These are phyloP conservation scores for Furcasterigmium sp. DNA, from an alignment of 2,329 filamentous ascomycete genomes.

Conservation along the genomic window DNA sequence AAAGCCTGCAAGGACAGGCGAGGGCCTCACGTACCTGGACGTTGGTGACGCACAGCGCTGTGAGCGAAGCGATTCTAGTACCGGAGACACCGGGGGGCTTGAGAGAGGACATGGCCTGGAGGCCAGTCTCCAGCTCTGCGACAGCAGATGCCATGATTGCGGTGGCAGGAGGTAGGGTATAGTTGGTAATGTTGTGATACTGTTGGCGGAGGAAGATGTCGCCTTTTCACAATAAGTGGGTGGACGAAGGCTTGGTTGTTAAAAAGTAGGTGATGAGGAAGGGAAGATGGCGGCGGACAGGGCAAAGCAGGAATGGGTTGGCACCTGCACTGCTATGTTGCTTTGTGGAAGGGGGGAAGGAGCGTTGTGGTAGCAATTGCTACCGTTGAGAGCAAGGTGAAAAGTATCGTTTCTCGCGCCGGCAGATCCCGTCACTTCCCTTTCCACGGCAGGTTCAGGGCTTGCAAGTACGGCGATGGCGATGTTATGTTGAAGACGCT, in stretches of 20 bases:
- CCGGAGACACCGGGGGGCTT: slow-evolving; percentile 94
- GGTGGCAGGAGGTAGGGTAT: slow-evolving; percentile 10
- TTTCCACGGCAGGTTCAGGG: too few species aligned
- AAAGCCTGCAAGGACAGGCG: too few species aligned
- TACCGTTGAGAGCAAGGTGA: too few species aligned
- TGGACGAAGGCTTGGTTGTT: not conserved
- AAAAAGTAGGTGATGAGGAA: not conserved
- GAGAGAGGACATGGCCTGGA: slow-evolving; percentile 85
- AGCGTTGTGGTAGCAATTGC: too few species aligned
- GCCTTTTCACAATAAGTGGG: too few species aligned
- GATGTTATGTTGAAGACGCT: too few species aligned
- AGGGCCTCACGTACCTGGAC: slow-evolving; percentile 91
- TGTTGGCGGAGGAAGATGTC: not conserved
- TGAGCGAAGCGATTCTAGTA: slow-evolving; percentile 84
- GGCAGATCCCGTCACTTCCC: too few species aligned
- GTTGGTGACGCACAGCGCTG: slow-evolving; percentile 79
- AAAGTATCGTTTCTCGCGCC: too few species aligned
- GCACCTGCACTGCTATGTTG: not conserved
- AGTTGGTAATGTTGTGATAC: slow-evolving; percentile 3
- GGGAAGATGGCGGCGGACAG: not conserved
- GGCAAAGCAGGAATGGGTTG: too few species aligned
- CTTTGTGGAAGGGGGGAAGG: not conserved
- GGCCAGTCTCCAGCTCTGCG: slow-evolving; percentile 82
- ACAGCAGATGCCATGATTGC: slow-evolving; percentile 71
- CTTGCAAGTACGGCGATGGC: too few species aligned